Conservation (phyloP, 805 yeast species). For the Candida chauliodis region DNA sequence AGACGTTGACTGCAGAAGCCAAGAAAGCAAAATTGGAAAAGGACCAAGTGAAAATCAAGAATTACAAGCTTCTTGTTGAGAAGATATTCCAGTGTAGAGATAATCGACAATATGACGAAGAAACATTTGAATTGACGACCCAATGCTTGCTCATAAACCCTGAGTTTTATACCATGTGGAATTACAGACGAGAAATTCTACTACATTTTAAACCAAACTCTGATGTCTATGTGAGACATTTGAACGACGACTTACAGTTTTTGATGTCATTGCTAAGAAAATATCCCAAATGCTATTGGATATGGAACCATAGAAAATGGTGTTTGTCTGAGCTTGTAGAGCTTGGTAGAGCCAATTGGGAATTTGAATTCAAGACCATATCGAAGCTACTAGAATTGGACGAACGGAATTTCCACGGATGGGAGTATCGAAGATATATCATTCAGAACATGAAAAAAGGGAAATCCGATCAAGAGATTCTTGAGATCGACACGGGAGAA, state of each 20-base stretch:
- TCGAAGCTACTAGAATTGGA: conserved; percentile 67
- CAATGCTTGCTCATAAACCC: conserved; percentile 66
- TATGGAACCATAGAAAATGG: conserved; percentile 94
- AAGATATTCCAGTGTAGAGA: conserved; percentile 35
- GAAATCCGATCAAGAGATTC: conserved; percentile 7
- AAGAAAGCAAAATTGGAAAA: conserved; percentile 45
- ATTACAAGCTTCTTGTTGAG: conserved; percentile 47
- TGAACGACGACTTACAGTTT: conserved; percentile 60
- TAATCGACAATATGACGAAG: conserved; percentile 17
- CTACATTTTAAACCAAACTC: conserved; percentile 15
- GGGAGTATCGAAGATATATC: conserved; percentile 87
- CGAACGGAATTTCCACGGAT: conserved; percentile 87
- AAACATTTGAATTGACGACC: conserved; percentile 52
- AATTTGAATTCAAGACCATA: conserved; percentile 66
- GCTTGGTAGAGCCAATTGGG: conserved; percentile 58
- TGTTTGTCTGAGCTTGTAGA: conserved; percentile 45
- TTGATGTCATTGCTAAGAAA: conserved; percentile 54
- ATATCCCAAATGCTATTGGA: conserved; percentile 92
- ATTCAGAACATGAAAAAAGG: conserved; percentile 37
- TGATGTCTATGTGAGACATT: conserved; percentile 12
- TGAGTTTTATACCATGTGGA: conserved; percentile 88
- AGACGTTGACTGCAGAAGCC: conserved; percentile 54
- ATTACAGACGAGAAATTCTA: conserved; percentile 71
- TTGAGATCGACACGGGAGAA: conserved; percentile 47
- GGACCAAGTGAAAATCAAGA: conserved; percentile 60